phyloP scores from a whole-genome alignment of 164 flowering plant species.

The Vitis rupestris region DNA sequence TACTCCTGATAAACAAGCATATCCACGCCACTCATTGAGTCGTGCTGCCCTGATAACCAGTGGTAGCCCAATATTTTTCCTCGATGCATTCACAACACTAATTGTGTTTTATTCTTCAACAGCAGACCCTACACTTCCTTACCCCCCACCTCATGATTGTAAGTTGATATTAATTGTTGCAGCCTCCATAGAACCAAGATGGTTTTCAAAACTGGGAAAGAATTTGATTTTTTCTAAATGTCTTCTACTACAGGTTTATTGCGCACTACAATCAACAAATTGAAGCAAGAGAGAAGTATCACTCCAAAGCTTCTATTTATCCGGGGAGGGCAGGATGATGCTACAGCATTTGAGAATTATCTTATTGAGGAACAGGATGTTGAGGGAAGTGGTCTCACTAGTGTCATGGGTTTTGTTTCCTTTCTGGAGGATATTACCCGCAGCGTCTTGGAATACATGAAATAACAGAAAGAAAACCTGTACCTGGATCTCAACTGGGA shows the following conservation, averaged over 20 bases:
- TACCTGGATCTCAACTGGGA: too few species aligned
- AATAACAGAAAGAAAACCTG: slow-evolving; percentile 20
- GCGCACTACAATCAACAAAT: slow-evolving; percentile 74
- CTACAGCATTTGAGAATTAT: slow-evolving; percentile 79
- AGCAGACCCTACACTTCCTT: slow-evolving; percentile 87
- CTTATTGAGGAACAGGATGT: slow-evolving; percentile 97
- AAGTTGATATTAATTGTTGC: slow-evolving; percentile 29
- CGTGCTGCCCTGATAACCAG: slow-evolving; percentile 95
- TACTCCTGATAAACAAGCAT: slow-evolving; percentile 89
- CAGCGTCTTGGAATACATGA: slow-evolving; percentile 71
- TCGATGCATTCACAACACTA: slow-evolving; percentile 91
- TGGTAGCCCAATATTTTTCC: slow-evolving; percentile 94
- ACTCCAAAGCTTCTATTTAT: slow-evolving; percentile 88
- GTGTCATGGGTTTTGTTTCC: slow-evolving; percentile 82
- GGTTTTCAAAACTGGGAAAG: not conserved
- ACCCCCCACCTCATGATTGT: slow-evolving; percentile 99
- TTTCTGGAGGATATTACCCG: slow-evolving; percentile 79
- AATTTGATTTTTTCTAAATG: not conserved
- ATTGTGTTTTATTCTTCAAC: slow-evolving; percentile 93
- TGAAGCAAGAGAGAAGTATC: slow-evolving; percentile 90
- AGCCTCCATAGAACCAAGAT: not conserved
- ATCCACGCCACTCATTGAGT: slow-evolving; percentile 97
- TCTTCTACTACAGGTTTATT: slow-evolving; percentile 57
- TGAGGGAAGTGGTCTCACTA: slow-evolving; percentile 77
- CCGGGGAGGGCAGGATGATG: slow-evolving; percentile 86